Base-by-base conservation (phyloP, 1,284 basidiomycete species). In the Amylostereum areolatum region DNA sequence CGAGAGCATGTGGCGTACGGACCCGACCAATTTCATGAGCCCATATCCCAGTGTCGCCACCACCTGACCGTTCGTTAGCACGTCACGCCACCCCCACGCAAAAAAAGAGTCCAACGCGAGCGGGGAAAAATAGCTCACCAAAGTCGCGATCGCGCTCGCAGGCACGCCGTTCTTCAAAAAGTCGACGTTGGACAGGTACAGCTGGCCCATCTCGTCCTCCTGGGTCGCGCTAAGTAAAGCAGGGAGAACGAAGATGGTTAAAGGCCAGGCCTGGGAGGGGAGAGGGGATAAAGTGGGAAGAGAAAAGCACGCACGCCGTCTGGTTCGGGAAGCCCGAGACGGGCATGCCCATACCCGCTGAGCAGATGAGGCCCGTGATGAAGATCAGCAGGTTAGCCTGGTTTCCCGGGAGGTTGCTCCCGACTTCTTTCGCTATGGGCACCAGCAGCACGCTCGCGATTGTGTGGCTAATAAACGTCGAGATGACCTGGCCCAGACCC, bases 261-360 rank as follows among this genome's bases (percentile, higher is more conserved):
- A 18, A 18, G 18, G 18, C 18, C 18, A 18, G 18, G 18, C 18
- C 18, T 18, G 47, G 39, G 48, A 9, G 42, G 42, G 32, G 33
- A 46, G 8, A 32, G 46, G 59, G 62, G 51, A 61, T 58, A 25
- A 56, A 39, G 44, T 11, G 39, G 45, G 12, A 52, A 30, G 52
- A 25, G 44, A 18, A 18, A 18, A 2, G 4, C 0, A 83, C 89
- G 63, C 67, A 92, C 89, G 91, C 92, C 48, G 91, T 93, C 71
- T 95, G 91, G 66, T 97, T 97, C 0, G 95, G 96, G 74, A 99
- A 98, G 5, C 96, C 96, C 52, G 90, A 94, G 33, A 98, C 94
- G 3, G 95, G 95, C 76, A 99, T 88, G 5, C 95, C 97, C 96
- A 99, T 99, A 1, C 96, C 97, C 3, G 92, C 80, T 30, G 92